A percentile compares a stretch with the other conserved stretches of the same genome.
phyloP scores from a whole-genome alignment of 2,329 filamentous ascomycete genomes.

The Aspergillus calidoustus region DNA sequence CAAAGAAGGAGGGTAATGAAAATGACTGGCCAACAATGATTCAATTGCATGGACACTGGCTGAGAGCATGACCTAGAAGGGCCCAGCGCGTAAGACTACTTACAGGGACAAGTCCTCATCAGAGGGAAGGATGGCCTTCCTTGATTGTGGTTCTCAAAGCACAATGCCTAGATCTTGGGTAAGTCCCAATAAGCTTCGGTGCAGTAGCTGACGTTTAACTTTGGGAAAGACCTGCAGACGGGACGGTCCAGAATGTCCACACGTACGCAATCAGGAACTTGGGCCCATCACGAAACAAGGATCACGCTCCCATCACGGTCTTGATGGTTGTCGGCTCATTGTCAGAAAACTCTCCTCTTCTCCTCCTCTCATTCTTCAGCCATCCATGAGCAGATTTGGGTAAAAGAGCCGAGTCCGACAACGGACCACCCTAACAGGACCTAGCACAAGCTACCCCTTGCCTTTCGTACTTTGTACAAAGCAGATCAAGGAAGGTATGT shows the following conservation, averaged over 20 bases:
- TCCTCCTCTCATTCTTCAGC: neutral
- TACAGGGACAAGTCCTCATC: neutral
- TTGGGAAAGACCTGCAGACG: constrained; percentile 2
- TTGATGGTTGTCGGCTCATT: neutral
- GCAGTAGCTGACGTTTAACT: neutral
- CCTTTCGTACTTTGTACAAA: constrained; percentile 12
- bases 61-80: neutral
- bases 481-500: constrained; percentile 4
- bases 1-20: neutral
- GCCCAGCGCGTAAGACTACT: neutral
- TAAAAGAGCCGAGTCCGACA: constrained; percentile 3
- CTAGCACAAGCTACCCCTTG: neutral
- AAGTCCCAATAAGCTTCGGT: neutral
- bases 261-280: constrained; percentile 1
- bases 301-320: neutral
- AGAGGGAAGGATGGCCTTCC: neutral
- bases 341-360: neutral
- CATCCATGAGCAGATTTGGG: neutral
- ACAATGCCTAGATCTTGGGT: neutral
- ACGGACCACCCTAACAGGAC: neutral
- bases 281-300: neutral
- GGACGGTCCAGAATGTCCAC: constrained; percentile 5
- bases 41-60: neutral
- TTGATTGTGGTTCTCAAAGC: neutral
- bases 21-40: neutral